Conservation (phyloP, 768 basidiomycete species). For the Daedalea quercina region DNA sequence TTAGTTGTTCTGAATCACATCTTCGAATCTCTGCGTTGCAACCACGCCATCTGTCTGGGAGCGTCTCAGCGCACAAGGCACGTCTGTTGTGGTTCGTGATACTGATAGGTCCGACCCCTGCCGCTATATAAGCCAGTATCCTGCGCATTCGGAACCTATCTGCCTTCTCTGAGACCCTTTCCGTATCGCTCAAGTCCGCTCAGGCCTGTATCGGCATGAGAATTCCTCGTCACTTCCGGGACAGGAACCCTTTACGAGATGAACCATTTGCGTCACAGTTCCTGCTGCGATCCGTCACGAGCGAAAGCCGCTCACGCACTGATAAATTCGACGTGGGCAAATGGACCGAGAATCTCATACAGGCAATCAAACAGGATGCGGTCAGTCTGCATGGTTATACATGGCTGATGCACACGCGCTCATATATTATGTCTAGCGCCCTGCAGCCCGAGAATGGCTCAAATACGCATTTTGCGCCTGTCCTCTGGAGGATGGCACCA, state of each 20-base stretch:
- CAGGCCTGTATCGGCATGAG: constrained; percentile 1
- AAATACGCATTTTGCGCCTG: neutral
- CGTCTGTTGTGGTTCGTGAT: too few species aligned
- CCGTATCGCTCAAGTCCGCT: neutral
- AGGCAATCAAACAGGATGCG: neutral
- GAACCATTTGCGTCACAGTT: constrained; percentile 19
- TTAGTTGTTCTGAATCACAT: too few species aligned
- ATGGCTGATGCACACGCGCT: too few species aligned
- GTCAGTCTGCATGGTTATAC: neutral
- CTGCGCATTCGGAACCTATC: too few species aligned
- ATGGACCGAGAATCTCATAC: neutral
- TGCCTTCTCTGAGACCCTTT: too few species aligned
- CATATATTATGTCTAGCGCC: too few species aligned
- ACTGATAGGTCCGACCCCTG: too few species aligned
- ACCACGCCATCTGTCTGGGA: too few species aligned
- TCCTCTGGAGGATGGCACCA: neutral
- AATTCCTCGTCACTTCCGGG: constrained; percentile 11
- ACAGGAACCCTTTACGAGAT: constrained; percentile 14
- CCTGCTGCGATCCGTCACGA: neutral
- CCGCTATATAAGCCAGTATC: too few species aligned
- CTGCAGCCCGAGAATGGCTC: neutral
- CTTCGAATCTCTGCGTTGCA: too few species aligned
- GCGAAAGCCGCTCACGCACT: neutral
- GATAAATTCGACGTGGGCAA: constrained; percentile 1
- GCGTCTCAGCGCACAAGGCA: too few species aligned